Evolutionary conservation across 345 rosid species (phyloP), one percentile per base, ranked within the genome.

Genomic region (Gossypium herbaceum): DNA sequence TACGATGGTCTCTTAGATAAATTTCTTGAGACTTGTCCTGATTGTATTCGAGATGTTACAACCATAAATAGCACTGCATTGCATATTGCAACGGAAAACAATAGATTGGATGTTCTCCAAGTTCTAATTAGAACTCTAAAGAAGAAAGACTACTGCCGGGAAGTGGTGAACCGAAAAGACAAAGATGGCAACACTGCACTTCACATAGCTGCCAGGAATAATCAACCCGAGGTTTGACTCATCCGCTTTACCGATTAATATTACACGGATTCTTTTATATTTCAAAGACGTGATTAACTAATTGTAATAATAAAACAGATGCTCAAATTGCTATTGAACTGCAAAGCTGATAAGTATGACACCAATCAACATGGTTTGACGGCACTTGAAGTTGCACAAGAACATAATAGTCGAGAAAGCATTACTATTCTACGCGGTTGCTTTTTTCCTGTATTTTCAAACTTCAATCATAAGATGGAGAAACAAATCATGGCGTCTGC

Each of bases 31-130:
- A 41, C 34, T 20, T 77, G 77, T 34, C 82, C 80, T 7, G 67
- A 59, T 15, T 75, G 77, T 69, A 76, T 71, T n/a, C 55, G 65
- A 44, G 77, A 84, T 44, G 58, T 78, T 48, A 84, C 74, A 9
- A 58, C 68, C 11, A 3, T 52, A 16, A 15, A 58, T 3, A 71
- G 82, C 48, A 82, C 77, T 44, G 80, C 68, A n/a, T 24, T 76
- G 41, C 41, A 34, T 34, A 34, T 34, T 34, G 41, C 41, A 34
- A 34, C 41, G 41, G 41, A 34, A 34, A 64, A 39, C 62, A 0
- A 34, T 9, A 76, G 55, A 17, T 44, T 63, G 0, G 56, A 39
- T 10, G 73, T 77, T 68, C 67, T 78, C 12, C 45, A 71, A 65
- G 24, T 76, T 54, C 77, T 82, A 55, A 4, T 47, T 27, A 51